Percentiles rank a stretch among this genome's conserved stretches.
phyloP scores from a whole-genome alignment of 495 filamentous ascomycete species.

The Penicillium egyptiacum region DNA sequence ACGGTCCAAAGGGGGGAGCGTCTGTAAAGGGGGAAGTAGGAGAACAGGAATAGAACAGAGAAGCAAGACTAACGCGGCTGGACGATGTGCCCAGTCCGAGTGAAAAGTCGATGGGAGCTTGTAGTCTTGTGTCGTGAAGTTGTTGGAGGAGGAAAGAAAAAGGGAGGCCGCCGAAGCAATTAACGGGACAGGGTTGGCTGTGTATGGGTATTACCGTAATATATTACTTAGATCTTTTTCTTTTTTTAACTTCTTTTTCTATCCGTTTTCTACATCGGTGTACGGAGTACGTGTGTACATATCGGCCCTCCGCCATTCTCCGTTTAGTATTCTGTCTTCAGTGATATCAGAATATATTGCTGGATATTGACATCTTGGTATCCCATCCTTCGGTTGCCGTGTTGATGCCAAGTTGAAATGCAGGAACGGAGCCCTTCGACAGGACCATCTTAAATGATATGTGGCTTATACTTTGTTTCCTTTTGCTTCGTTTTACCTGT shows the following conservation, averaged over 20 bases:
- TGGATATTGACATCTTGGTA: not conserved
- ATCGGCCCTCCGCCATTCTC: not conserved
- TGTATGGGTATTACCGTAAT: constrained; percentile 23
- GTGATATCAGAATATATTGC: not conserved
- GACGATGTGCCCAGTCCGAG: constrained; percentile 30
- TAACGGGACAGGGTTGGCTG: constrained; percentile 6
- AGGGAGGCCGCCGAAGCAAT: constrained; percentile 20
- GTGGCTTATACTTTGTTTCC: not conserved
- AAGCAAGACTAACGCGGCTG: constrained; percentile 28
- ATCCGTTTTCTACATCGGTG: not conserved
- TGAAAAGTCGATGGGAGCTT: constrained; percentile 16
- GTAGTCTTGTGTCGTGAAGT: constrained; percentile 14
- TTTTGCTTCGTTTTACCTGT: constrained; percentile 1
- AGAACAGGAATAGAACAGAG: constrained; percentile 5
- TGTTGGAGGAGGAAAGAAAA: constrained; percentile 18
- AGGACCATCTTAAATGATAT: not conserved
- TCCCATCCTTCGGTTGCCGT: not conserved
- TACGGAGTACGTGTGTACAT: not conserved
- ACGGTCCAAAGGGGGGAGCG: constrained; percentile 25
- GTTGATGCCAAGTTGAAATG: not conserved
- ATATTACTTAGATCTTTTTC: constrained; percentile 1
- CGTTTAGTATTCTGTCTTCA: not conserved
- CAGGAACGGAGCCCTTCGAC: not conserved
- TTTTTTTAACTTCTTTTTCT: constrained; percentile 3
- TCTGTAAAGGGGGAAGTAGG: constrained; percentile 10